Percentiles rank a stretch among this genome's conserved stretches.
These are phyloP conservation scores for Saitozyma podzolica DNA, from an alignment of 768 basidiomycete species.

Conservation along the genomic window DNA sequence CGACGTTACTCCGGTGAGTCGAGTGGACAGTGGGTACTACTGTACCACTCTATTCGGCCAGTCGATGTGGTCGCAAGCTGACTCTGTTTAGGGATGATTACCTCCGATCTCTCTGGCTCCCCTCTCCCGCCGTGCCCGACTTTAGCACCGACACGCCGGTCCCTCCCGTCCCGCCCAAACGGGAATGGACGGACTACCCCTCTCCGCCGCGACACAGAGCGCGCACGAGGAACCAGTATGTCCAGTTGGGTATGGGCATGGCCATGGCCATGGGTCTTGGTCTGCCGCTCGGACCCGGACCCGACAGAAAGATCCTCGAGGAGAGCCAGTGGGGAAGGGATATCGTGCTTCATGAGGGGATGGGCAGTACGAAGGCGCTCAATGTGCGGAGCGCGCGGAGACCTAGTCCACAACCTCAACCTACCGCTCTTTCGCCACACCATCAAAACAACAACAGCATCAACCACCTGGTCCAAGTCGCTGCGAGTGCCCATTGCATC, in stretches of 20 bases:
- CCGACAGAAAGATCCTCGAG: background rate
- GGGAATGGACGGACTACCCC: background rate
- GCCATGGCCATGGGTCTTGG: background rate
- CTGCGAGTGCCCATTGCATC: no score
- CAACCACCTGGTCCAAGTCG: background rate
- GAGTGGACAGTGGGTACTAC: background rate
- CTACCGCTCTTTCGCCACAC: background rate
- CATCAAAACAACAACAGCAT: background rate
- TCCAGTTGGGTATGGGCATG: constrained; percentile 13
- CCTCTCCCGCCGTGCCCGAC: constrained; percentile 5
- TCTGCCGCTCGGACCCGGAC: background rate
- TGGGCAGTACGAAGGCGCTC: no score
- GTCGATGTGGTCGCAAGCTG: background rate
- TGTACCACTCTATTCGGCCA: background rate
- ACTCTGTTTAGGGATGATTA: constrained; percentile 34
- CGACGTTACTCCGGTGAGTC: constrained; percentile 35
- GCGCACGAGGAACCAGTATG: constrained; percentile 34
- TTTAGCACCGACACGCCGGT: constrained; percentile 1
- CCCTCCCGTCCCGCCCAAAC: background rate
- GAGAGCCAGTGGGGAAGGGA: no score
- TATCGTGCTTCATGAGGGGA: no score
- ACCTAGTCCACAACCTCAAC: background rate
- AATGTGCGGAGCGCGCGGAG: no score
- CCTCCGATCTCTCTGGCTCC: constrained; percentile 19
- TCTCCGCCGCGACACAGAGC: constrained; percentile 15